Conservation (phyloP, 164 flowering plant species). For the Vitis rupestris region DNA sequence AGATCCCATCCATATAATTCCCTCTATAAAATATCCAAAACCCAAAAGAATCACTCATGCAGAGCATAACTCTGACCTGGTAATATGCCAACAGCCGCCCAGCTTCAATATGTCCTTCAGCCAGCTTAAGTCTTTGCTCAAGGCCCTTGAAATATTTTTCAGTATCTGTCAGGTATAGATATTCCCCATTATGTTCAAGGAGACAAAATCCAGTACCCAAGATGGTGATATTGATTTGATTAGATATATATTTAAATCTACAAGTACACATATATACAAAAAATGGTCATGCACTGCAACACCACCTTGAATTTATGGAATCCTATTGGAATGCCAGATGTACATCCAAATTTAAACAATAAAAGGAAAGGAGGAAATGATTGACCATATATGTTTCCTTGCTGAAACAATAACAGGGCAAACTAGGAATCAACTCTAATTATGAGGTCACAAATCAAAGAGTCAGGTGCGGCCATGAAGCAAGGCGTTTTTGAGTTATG, state of each 20-base stretch:
- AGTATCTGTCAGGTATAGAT: conserved; percentile 35
- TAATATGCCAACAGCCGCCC: conserved; percentile 88
- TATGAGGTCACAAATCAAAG: too few relatives aligned
- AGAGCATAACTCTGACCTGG: conserved; percentile 49
- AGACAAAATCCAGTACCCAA: not conserved
- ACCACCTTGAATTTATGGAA: not conserved
- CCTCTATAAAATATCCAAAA: not conserved
- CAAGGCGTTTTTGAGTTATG: too few relatives aligned
- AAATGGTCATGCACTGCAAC: not conserved
- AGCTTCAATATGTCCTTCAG: conserved; percentile 90
- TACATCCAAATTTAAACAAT: not conserved
- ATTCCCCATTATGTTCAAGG: conserved; percentile 1
- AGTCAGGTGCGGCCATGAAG: too few relatives aligned
- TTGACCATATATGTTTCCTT: not conserved
- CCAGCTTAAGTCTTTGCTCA: conserved; percentile 57
- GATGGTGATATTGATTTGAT: not conserved
- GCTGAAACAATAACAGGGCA: too few relatives aligned
- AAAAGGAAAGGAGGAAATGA: not conserved
- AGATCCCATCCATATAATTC: too few relatives aligned
- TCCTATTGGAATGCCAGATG: not conserved
- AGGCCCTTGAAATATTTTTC: conserved; percentile 36
- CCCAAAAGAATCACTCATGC: not conserved
- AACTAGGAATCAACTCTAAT: too few relatives aligned
- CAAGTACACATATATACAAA: not conserved
- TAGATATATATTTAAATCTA: not conserved